Evolutionary conservation across 805 yeast genomes (phyloP).

Genomic region (Wickerhamiella australiensis): DNA sequence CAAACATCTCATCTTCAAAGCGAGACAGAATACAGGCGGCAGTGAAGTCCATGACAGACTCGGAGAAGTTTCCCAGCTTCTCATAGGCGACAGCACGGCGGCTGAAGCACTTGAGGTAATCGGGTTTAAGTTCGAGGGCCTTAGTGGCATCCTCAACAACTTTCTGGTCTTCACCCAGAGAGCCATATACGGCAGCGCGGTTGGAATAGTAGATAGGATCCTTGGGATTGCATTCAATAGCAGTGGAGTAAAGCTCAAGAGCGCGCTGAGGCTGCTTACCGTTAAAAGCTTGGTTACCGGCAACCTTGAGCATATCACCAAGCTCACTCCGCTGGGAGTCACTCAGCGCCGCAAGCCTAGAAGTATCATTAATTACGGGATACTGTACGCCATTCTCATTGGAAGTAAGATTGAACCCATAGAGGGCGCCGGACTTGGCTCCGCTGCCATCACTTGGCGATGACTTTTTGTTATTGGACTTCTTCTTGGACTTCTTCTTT

Average conservation of each 20-base stretch:
- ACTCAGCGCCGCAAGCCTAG: slow-evolving; percentile 18
- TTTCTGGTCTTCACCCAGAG: slow-evolving; percentile 64
- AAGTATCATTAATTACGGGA: slow-evolving; percentile 26
- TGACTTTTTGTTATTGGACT: slow-evolving; percentile 24
- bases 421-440: slow-evolving; percentile 10
- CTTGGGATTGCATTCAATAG: slow-evolving; percentile 50
- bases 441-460: no score
- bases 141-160: slow-evolving; percentile 78
- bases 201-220: slow-evolving; percentile 91
- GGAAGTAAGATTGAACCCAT: slow-evolving; percentile 22
- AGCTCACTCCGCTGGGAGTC: slow-evolving; percentile 34
- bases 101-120: slow-evolving; percentile 77
- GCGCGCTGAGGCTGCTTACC: slow-evolving; percentile 61
- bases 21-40: slow-evolving; percentile 80
- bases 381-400: slow-evolving; percentile 26
- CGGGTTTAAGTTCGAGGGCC: slow-evolving; percentile 78
- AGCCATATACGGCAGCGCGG: slow-evolving; percentile 91
- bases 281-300: slow-evolving; percentile 75
- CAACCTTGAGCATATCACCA: slow-evolving; percentile 70
- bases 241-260: slow-evolving; percentile 63
- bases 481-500: slow-evolving; percentile 39
- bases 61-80: slow-evolving; percentile 59
- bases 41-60: slow-evolving; percentile 85
- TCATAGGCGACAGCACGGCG: slow-evolving; percentile 94
- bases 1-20: slow-evolving; percentile 63